Percentiles rank a stretch among this genome's conserved stretches.
phyloP scores from a whole-genome alignment of 192 early-diverging fungal species.

The Thoreauomyces humboldtii region DNA sequence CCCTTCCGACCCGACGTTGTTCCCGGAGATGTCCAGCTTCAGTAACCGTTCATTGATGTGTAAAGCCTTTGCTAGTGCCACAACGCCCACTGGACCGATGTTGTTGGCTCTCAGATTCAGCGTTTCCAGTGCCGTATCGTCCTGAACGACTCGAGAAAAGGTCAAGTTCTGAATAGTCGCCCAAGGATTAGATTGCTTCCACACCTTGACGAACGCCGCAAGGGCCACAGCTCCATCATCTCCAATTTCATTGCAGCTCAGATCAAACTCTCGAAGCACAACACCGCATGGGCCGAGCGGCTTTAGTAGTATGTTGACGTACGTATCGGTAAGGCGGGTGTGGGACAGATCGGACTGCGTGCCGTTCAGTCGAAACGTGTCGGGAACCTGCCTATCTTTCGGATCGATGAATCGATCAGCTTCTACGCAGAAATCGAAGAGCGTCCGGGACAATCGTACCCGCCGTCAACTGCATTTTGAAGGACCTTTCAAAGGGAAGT shows the following conservation, averaged over 20 bases:
- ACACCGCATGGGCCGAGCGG: slow-evolving; percentile 23
- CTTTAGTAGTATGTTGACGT: slow-evolving; percentile 31
- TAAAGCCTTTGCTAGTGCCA: slow-evolving; percentile 33
- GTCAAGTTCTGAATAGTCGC: background rate
- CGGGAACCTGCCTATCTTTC: slow-evolving; percentile 31
- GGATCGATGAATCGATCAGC: background rate
- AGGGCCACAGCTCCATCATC: slow-evolving; percentile 40
- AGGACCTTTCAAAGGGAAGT: slow-evolving; percentile 4
- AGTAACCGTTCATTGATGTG: slow-evolving; percentile 35
- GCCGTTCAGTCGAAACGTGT: slow-evolving; percentile 32
- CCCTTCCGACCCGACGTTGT: slow-evolving; percentile 35
- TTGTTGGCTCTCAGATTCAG: slow-evolving; percentile 41
- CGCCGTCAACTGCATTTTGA: slow-evolving; percentile 24
- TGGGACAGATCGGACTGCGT: slow-evolving; percentile 26
- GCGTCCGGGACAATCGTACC: no score
- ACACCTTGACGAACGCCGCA: slow-evolving; percentile 44
- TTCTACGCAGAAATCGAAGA: slow-evolving; percentile 2
- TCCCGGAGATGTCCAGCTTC: slow-evolving; percentile 35
- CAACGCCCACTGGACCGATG: slow-evolving; percentile 32
- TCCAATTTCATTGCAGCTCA: slow-evolving; percentile 49
- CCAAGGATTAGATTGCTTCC: background rate
- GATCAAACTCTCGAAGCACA: slow-evolving; percentile 40
- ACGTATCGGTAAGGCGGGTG: slow-evolving; percentile 32
- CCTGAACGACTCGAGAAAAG: slow-evolving; percentile 4
- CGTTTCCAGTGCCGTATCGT: slow-evolving; percentile 33